A percentile compares a stretch with the other conserved stretches of the same genome.
phyloP scores from a whole-genome alignment of 441 rosid species.

The Manihot esculenta region DNA sequence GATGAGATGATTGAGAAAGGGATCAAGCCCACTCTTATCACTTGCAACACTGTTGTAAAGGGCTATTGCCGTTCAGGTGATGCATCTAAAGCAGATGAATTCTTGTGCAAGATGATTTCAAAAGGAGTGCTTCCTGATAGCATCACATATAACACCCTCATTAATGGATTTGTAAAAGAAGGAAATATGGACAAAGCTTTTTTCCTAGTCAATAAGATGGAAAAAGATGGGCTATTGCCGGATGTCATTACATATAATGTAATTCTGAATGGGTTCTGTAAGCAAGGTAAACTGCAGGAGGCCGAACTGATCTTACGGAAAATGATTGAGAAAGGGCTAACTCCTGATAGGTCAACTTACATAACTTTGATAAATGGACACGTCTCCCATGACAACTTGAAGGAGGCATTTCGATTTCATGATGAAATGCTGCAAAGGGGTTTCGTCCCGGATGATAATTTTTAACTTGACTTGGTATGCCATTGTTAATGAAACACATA shows the following conservation, averaged over 20 bases:
- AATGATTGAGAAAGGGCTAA: conserved; percentile 64
- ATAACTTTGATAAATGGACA: conserved; percentile 72
- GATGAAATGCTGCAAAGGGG: conserved; percentile 87
- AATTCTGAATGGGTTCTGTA: conserved; percentile 69
- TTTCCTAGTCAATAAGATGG: conserved; percentile 58
- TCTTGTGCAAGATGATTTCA: conserved; percentile 55
- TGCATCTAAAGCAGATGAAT: conserved; percentile 51
- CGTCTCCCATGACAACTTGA: conserved; percentile 69
- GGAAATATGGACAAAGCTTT: conserved; percentile 70
- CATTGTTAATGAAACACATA: conserved; percentile 30
- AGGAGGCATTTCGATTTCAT: conserved; percentile 79
- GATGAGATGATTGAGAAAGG: conserved; percentile 64
- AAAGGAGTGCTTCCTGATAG: conserved; percentile 64
- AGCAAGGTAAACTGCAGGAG: conserved; percentile 74
- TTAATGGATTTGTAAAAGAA: conserved; percentile 64
- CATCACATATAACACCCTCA: conserved; percentile 72
- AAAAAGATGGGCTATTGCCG: conserved; percentile 49
- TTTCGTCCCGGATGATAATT: conserved; percentile 75
- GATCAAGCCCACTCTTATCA: conserved; percentile 57
- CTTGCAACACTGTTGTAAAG: conserved; percentile 66
- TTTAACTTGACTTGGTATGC: conserved; percentile 28
- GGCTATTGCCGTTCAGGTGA: conserved; percentile 75
- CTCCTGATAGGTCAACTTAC: conserved; percentile 72
- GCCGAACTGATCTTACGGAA: conserved; percentile 56
- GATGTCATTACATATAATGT: conserved; percentile 66